phyloP scores from a whole-genome alignment of 257 asterid species.

The Lycium ferocissimum region DNA sequence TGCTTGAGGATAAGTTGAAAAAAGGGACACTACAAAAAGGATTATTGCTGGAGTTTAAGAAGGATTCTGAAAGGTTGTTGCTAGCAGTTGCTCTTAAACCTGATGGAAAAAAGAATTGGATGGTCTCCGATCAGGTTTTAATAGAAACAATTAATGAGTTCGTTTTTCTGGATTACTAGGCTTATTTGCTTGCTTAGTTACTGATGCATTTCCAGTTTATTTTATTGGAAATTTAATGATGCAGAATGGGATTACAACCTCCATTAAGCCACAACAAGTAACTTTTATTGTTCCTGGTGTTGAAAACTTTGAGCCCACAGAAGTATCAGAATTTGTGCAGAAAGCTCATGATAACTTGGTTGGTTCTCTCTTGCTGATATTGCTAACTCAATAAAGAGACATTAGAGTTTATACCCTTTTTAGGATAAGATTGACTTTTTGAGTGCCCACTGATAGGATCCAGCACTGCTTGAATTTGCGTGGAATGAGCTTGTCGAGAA shows the following conservation, averaged over 20 bases:
- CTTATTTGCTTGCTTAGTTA: constrained; percentile 7
- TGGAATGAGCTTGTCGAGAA: constrained; percentile 97
- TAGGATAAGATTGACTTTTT: constrained; percentile 31
- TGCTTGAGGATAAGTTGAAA: constrained; percentile 59
- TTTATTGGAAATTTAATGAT: constrained; percentile 35
- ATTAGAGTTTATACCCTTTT: constrained; percentile 13
- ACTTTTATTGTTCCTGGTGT: constrained; percentile 92
- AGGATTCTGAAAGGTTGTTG: constrained; percentile 79
- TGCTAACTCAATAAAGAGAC: constrained; percentile 28
- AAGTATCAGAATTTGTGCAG: constrained; percentile 72
- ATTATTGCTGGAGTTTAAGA: constrained; percentile 85
- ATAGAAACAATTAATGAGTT: constrained; percentile 33
- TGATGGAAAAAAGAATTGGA: constrained; percentile 98
- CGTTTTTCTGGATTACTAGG: constrained; percentile 29
- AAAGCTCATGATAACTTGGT: constrained; percentile 87
- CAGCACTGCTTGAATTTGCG: constrained; percentile 87
- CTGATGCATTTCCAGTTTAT: constrained; percentile 8
- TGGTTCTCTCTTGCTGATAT: constrained; percentile 42
- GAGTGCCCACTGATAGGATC: constrained; percentile 59
- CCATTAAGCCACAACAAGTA: constrained; percentile 93
- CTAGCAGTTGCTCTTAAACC: constrained; percentile 91
- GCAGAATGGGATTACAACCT: constrained; percentile 82
- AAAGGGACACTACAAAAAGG: constrained; percentile 73
- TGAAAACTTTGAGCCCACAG: constrained; percentile 70
- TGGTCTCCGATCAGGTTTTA: constrained; percentile 90